Evolutionary conservation across 176 grass and related monocot species (phyloP), one percentile per base, ranked within the genome.

Genomic region (Ensete ventricosum): DNA sequence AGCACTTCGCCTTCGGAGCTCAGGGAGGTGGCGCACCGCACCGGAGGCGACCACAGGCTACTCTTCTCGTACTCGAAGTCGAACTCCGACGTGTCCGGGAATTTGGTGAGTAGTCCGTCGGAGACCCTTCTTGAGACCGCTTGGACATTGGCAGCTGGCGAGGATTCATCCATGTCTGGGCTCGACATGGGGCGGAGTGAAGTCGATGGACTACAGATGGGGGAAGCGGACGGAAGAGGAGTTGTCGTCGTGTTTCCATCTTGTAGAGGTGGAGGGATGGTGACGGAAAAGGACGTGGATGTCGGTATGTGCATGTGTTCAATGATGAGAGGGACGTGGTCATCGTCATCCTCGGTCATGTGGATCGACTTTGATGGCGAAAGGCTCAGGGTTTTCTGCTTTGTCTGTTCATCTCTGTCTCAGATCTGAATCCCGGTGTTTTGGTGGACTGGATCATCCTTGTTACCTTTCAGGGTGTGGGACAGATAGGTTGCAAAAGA

Each of bases 1-100:
- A 60, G 57, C 17, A n/a, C 17, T 14, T 14, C 16, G 4, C 7
- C 17, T 14, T 14, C 5, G 57, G 53, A 54, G 53, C 53, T 54
- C 11, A 54, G 53, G 53, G 13, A 54, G 53, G 84, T 86, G 1
- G 80, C 75, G 9, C 71, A 82, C 59, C 81, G 77, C 52, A 89
- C 89, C 59, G 83, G 84, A 54, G 92, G 92, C 48, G 92, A 96
- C 92, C 92, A 96, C 76, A 96, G 74, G 60, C 92, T 77, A 62
- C 92, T 96, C 79, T 43, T 75, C 63, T 50, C 87, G 22, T 96
- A 96, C 19, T 96, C 89, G 69, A 96, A 96, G 77, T 90, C 89
- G 52, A 92, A 89, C 77, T 89, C 86, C 58, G 86, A 76, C 50
- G 79, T 72, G 82, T 96, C 92, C 70, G 52, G 69, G 80, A 92